Base-by-base conservation (phyloP, 345 rosid species). In the Psidium guajava region DNA sequence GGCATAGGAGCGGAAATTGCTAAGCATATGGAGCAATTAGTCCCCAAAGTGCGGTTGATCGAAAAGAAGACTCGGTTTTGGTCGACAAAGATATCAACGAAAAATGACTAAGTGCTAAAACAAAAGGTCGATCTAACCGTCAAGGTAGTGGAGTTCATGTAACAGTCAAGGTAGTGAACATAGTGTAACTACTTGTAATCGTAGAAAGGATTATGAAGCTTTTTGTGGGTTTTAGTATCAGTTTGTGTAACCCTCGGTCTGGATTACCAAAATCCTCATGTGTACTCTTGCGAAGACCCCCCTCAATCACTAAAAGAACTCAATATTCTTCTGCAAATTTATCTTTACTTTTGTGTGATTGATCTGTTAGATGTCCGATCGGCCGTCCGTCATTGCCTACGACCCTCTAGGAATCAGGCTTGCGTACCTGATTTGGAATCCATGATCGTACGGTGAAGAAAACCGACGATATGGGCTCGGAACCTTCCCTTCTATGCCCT, bases 11-110 rank as follows among this genome's bases (percentile, higher is more conserved):
- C 7, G 6, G 6, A 59, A 59, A 13, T 13, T 59, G 36, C 69
- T 59, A 59, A n/a, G 28, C 27, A 3, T 59, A n/a, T 32, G 36
- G 40, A 27, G 40, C 21, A 14, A 18, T 61, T 27, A 61, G 74
- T 61, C 0, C 15, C 28, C 28, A 61, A 61, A 27, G 74, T 61
- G 28, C 1, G 5, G 0, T 27, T 0, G 10, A 61, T 27, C 13
- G 40, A 14, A 4, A 0, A 32, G 74, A 61, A 61, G 21, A 14
- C 28, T 61, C 28, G 40, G 5, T 27, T 3, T 27, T 61, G 7
- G 5, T 14, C 0, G 11, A 61, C 20, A 27, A 0, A 61, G 74
- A 61, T 14, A 20, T 27, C 40, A 61, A 61, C 14, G 10, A 61
- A 61, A 61, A n/a, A 27, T 61, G 20, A 61, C 36, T 61, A 0